Evolutionary conservation across 2,329 filamentous ascomycete species (phyloP).

Genomic region (Monilinia fructicola): DNA sequence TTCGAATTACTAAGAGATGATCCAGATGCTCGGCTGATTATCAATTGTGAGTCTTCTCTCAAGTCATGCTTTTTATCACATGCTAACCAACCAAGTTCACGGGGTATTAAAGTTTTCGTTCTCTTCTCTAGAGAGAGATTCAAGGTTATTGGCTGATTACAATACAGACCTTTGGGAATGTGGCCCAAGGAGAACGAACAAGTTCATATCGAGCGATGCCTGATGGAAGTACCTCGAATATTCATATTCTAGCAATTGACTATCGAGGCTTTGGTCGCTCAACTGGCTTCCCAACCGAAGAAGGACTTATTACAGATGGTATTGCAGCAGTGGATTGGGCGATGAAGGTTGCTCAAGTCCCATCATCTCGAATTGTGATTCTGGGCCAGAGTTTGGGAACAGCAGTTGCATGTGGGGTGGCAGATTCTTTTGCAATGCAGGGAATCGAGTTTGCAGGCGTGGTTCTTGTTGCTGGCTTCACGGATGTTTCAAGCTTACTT

Average conservation of each 20-base stretch:
- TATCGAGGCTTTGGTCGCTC: constrained; percentile 87
- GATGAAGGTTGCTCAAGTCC: constrained; percentile 61
- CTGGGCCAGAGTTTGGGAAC: constrained; percentile 88
- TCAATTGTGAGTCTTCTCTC: constrained; percentile 56
- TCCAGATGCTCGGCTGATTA: constrained; percentile 60
- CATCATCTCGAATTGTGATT: constrained; percentile 71
- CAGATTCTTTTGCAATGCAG: constrained; percentile 62
- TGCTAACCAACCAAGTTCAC: constrained; percentile 51
- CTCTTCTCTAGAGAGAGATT: constrained; percentile 20
- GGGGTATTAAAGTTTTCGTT: constrained; percentile 50
- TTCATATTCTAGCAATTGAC: constrained; percentile 85
- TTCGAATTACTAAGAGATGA: constrained; percentile 64
- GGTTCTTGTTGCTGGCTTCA: constrained; percentile 78
- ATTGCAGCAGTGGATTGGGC: constrained; percentile 72
- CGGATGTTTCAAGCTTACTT: constrained; percentile 69
- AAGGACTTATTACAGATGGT: constrained; percentile 78
- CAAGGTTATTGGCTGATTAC: constrained; percentile 23
- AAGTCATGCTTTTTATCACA: background rate
- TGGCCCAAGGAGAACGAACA: constrained; percentile 76
- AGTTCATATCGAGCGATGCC: constrained; percentile 76
- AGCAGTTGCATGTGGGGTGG: constrained; percentile 73
- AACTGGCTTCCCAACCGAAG: constrained; percentile 76
- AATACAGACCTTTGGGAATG: constrained; percentile 76
- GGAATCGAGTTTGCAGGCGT: constrained; percentile 74
- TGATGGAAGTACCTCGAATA: constrained; percentile 63